These are phyloP conservation scores for Candida railenensis DNA, from an alignment of 805 yeast genomes.

Conservation along the genomic window DNA sequence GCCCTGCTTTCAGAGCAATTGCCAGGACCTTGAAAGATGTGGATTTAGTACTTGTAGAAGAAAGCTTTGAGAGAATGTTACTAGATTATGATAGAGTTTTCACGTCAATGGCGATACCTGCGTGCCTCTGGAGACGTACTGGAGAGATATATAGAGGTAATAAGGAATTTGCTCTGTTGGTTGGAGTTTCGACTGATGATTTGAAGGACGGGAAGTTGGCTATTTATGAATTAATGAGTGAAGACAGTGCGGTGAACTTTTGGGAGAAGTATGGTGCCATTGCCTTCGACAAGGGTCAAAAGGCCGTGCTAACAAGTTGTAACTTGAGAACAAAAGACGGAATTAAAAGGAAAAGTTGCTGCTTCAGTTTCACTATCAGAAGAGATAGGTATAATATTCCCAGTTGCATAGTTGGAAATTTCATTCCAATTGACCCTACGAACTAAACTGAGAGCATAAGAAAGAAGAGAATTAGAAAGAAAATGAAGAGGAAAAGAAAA, in stretches of 20 bases:
- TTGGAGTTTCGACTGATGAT: slow-evolving; percentile 87
- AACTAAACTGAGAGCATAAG: background rate
- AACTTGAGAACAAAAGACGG: slow-evolving; percentile 83
- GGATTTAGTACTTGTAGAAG: slow-evolving; percentile 89
- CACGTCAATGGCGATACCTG: slow-evolving; percentile 97
- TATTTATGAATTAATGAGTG: slow-evolving; percentile 90
- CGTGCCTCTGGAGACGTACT: slow-evolving; percentile 95
- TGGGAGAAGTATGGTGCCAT: slow-evolving; percentile 98
- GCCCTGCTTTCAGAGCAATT: slow-evolving; percentile 92
- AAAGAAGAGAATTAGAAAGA: too few relatives aligned
- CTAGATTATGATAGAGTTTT: slow-evolving; percentile 92
- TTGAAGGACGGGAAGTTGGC: slow-evolving; percentile 89
- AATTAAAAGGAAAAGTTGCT: slow-evolving; percentile 74
- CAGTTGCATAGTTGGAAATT: slow-evolving; percentile 92
- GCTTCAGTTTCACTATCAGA: slow-evolving; percentile 91
- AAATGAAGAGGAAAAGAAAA: too few relatives aligned
- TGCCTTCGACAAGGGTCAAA: slow-evolving; percentile 94
- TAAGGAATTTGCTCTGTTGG: slow-evolving; percentile 91
- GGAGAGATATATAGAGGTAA: slow-evolving; percentile 95
- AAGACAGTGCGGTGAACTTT: slow-evolving; percentile 92
- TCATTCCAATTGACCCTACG: slow-evolving; percentile 68
- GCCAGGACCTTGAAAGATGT: slow-evolving; percentile 88
- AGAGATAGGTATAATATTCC: slow-evolving; percentile 94
- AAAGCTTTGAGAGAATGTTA: slow-evolving; percentile 89
- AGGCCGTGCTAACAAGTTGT: slow-evolving; percentile 92